Base-by-base conservation (phyloP, 768 basidiomycete species). In the Butyriboletus loyo region DNA sequence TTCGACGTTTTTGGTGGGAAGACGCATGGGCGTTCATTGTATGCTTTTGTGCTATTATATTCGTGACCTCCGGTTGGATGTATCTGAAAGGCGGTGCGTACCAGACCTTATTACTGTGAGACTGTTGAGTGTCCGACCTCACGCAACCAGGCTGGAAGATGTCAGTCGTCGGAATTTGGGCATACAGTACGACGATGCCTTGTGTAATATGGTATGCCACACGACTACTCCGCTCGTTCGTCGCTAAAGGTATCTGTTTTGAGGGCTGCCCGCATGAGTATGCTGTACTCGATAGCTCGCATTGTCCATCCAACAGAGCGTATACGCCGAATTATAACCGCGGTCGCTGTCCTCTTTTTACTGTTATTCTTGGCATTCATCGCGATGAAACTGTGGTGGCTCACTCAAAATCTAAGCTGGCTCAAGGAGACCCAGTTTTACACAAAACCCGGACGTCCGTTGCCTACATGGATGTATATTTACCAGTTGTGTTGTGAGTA, bases 221-320 rank as follows among this genome's bases (percentile, higher is more conserved):
- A 15, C 2, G n/a, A 19, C 15, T 38, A 28, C 25, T 41, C 40
- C 15, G 9, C 21, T 19, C 19, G 9, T 34, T 38, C 19, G 24
- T 38, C 11, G 22, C n/a, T 63, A 1, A 57, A 38, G 3, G n/a
- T 11, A 30, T 41, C 25, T 44, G 1, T 10, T 37, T 30, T 9
- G 47, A 66, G 60, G 65, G 42, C 50, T 44, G 57, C 64, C 17
- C 64, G 64, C 21, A 49, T 56, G 56, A 65, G 61, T 32, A 52
- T 61, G 37, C 27, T 58, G 30, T 54, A 58, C 27, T 65, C 64
- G 21, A 41, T 65, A 28, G 56, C 49, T 38, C 64, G 64, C 30
- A 52, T 66, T 15, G 50, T 49, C 25, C 55, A 60, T 49, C 45
- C 55, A 1, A 40, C 58, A 10, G 22, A 49, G 36, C n/a, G 8